These are phyloP conservation scores for Coemansia sp. DNA, from an alignment of 192 early-diverging fungal genomes.

Conservation along the genomic window DNA sequence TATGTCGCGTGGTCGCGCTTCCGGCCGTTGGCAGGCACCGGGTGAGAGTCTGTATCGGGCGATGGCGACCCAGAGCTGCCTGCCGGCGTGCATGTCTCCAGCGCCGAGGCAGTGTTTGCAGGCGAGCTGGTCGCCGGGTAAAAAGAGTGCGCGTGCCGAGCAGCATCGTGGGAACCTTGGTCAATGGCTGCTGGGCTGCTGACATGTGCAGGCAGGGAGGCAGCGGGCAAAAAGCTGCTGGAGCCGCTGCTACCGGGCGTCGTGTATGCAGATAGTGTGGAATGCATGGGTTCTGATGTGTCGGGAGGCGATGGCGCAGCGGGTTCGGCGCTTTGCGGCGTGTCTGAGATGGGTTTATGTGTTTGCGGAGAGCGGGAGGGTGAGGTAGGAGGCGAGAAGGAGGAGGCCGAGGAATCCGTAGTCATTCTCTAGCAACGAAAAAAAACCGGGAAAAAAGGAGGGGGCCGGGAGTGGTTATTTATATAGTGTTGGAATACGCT, in stretches of 20 bases:
- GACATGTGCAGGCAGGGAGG: not conserved
- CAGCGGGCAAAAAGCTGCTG: not conserved
- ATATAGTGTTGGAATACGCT: too few relatives aligned
- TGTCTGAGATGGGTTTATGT: not conserved
- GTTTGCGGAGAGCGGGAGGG: not conserved
- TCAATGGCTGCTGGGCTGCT: not conserved
- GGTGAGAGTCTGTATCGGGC: too few relatives aligned
- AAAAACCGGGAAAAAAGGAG: not conserved
- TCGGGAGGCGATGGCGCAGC: not conserved
- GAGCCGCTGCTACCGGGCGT: too few relatives aligned
- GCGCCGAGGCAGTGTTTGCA: too few relatives aligned
- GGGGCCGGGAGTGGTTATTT: too few relatives aligned
- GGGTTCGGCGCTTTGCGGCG: not conserved
- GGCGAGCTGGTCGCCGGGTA: too few relatives aligned
- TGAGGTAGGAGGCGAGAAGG: not conserved
- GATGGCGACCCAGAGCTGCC: not conserved
- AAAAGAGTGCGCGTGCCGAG: too few relatives aligned
- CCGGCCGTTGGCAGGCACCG: conserved; percentile 16
- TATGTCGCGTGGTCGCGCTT: conserved; percentile 38
- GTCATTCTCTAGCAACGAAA: conserved; percentile 13
- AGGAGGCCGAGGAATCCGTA: conserved; percentile 9
- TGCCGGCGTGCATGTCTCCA: too few relatives aligned
- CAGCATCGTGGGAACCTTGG: conserved; percentile 18
- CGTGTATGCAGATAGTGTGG: conserved; percentile 3
- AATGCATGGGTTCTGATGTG: not conserved